phyloP scores from a whole-genome alignment of 768 basidiomycete genomes.

The Psilocybe azurescens region DNA sequence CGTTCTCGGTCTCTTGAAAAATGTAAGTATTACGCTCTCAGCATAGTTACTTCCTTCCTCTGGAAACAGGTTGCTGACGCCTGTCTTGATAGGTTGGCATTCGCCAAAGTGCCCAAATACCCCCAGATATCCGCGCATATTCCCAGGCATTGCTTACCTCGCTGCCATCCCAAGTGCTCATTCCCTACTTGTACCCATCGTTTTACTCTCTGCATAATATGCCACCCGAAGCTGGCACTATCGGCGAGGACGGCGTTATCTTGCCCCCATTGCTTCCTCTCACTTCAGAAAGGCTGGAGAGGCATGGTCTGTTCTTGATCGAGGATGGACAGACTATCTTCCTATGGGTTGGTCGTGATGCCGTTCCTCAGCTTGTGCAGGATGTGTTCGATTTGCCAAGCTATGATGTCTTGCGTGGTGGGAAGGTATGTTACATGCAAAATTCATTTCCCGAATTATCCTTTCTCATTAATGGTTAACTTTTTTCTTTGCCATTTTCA shows the following conservation, averaged over 20 bases:
- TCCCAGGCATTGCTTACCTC: conserved; percentile 92
- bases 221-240: conserved; percentile 91
- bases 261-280: conserved; percentile 88
- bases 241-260: conserved; percentile 88
- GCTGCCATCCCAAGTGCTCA: conserved; percentile 86
- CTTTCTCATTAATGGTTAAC: not conserved
- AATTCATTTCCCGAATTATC: not conserved
- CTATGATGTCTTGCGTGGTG: conserved; percentile 90
- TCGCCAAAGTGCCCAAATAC: conserved; percentile 95
- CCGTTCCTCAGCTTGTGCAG: conserved; percentile 92
- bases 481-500: conserved; percentile 32
- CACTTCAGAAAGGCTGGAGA: conserved; percentile 93
- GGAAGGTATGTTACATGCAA: conserved; percentile 67
- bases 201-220: conserved; percentile 98
- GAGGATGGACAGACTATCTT: conserved; percentile 99
- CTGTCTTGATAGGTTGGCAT: conserved; percentile 73
- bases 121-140: conserved; percentile 94
- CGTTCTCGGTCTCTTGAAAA: conserved; percentile 90
- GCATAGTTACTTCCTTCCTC: not conserved
- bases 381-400: conserved; percentile 93
- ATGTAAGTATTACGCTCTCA: conserved; percentile 54
- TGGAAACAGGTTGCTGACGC: not conserved
- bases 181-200: conserved; percentile 93
- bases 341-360: conserved; percentile 97
- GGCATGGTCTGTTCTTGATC: conserved; percentile 95